A percentile compares a stretch with the other conserved stretches of the same genome.
Evolutionary conservation across 2,329 filamentous ascomycete species (phyloP).

Genomic region (Monascus ruber): DNA sequence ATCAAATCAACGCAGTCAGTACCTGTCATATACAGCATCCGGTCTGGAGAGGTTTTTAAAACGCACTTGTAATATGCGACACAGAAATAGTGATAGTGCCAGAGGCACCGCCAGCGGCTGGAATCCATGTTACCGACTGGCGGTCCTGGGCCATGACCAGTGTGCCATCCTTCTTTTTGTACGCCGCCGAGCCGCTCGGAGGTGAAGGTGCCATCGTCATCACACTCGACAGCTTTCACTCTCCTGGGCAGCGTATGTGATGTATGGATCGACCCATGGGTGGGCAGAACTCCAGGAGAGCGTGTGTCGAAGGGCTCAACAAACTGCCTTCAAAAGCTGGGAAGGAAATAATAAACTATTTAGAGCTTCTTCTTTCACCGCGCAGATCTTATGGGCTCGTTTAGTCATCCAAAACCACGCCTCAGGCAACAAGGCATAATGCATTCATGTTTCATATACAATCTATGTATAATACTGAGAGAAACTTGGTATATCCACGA

Average conservation of each 20-base stretch:
- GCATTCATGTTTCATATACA: no score
- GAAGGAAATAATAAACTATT: no score
- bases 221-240: slow-evolving; percentile 24
- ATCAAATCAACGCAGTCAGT: no score
- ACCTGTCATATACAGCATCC: neutral
- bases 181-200: slow-evolving; percentile 58
- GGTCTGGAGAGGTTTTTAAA: neutral
- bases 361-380: no score
- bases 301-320: no score
- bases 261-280: slow-evolving; percentile 22
- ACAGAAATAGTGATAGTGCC: slow-evolving; percentile 60
- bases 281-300: neutral
- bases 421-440: no score
- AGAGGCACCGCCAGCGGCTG: slow-evolving; percentile 49
- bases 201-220: slow-evolving; percentile 29
- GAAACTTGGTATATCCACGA: no score
- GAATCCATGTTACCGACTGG: slow-evolving; percentile 69
- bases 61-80: slow-evolving; percentile 68
- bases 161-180: slow-evolving; percentile 93
- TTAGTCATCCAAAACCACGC: no score
- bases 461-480: no score
- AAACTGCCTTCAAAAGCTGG: no score
- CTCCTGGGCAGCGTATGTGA: slow-evolving; percentile 16
- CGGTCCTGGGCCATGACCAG: slow-evolving; percentile 64
- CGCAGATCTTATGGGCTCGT: no score